Evolutionary conservation across 2,329 filamentous ascomycete species (phyloP), one percentile per base, ranked within the genome.

Genomic region (Neopestalotiopsis clavispora): DNA sequence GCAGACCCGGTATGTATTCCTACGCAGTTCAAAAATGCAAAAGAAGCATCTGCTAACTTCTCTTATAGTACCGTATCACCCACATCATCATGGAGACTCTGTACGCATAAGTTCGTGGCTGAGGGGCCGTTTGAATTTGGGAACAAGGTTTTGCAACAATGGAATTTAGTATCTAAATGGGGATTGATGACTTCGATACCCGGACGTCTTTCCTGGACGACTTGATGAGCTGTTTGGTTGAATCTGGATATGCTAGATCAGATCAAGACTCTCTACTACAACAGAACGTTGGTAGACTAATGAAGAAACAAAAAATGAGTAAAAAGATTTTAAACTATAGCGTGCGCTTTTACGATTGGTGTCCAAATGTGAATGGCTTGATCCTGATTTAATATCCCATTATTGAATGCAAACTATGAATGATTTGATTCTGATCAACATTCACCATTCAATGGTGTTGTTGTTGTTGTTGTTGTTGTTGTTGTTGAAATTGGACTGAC

Each of bases 61-160:
- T 17, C 13, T 5, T 45, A 45, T 17, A 45, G 70, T 94, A 94
- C 84, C 91, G 93, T 84, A 83, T 89, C 69, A 93, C 93, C 71
- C 92, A 91, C 82, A 93, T 94, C 78, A 90, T 95, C 71, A 92
- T 93, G 80, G 91, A 66, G 63, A 66, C 63, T 17, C 32, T 61
- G 32, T 61, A 61, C 59, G 30, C 28, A 40, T 61, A 61, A 59
- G 57, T 59, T 7, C 10, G 30, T 32, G 12, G 14, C 57, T 30
- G n/a, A 13, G 59, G 59, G n/a, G 28, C n/a, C n/a, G 38, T 9
- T 40, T 30, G 59, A 38, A 40, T 38, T 61, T 20, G 59, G 59
- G n/a, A 52, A 61, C 14, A 2, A 61, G n/a, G 32, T n/a, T 61
- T 61, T 42, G 59, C 59, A 34, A 61, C 32, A 34, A 52, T 52